These are phyloP conservation scores for Acrocalymma vagum DNA, from an alignment of 2,329 filamentous ascomycete genomes.

Conservation along the genomic window DNA sequence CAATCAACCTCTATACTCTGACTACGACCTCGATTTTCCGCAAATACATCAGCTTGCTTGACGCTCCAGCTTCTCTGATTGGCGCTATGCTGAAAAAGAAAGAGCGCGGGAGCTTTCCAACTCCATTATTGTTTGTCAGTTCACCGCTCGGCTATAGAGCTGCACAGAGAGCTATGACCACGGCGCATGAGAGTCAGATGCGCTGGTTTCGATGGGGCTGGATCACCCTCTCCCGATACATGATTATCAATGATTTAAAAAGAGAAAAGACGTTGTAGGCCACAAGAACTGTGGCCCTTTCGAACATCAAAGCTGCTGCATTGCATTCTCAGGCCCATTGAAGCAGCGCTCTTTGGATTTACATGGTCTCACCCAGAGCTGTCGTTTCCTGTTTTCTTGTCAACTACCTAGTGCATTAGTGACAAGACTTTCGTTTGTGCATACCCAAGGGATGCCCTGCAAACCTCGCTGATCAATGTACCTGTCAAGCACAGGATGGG, in stretches of 20 bases:
- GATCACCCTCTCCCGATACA: conserved; percentile 91
- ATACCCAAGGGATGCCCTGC: no score
- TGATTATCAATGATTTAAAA: conserved; percentile 90
- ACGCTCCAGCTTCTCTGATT: conserved; percentile 75
- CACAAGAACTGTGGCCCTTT: no score
- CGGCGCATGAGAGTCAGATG: conserved; percentile 95
- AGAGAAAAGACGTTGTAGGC: conserved; percentile 58
- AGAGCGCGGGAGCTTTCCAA: conserved; percentile 63
- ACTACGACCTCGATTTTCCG: conserved; percentile 74
- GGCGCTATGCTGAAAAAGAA: conserved; percentile 58
- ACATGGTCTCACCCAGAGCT: no score
- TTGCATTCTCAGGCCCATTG: no score
- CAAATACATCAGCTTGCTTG: conserved; percentile 83
- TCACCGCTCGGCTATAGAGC: conserved; percentile 68
- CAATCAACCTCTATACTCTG: conserved; percentile 87
- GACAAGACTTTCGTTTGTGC: no score
- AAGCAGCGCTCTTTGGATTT: no score
- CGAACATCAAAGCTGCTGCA: no score
- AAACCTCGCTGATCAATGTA: neutral
- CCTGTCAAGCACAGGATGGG: neutral
- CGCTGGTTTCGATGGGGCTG: conserved; percentile 97
- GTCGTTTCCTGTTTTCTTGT: no score
- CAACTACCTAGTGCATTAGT: no score
- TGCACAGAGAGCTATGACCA: conserved; percentile 87
- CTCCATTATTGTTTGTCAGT: conserved; percentile 75